Evolutionary conservation across 2,329 filamentous ascomycete genomes (phyloP), one percentile per base, ranked within the genome.

Genomic region (Parascedosporium putredinis): DNA sequence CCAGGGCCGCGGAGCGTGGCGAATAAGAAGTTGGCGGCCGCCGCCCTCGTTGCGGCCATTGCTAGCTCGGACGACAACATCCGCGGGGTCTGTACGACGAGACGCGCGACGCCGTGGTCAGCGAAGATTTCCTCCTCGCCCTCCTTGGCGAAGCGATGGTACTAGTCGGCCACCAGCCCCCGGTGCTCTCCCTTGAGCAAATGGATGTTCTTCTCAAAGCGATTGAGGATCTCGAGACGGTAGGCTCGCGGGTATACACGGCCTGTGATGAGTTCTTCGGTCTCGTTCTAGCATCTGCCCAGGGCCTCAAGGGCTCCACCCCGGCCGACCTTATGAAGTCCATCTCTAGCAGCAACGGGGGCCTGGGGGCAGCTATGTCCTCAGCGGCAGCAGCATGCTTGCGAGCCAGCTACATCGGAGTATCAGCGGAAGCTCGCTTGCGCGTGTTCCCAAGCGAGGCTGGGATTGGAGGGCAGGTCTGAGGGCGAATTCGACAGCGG

Each of bases 51-150:
- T 40, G 84, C 88, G n/a, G 84, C 95, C 52, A 86, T 96, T 57
- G 79, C 83, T 49, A 93, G 86, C 61, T 84, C 91, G 2, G 85
- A 87, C 51, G 89, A 95, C 64, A 91, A 88, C 61, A 95, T 97
- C 58, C 86, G 87, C 51, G 91, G 91, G 91, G 91, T 1, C 72
- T 96, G 2, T 95, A 89, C 62, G 90, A 97, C 60, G 81, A 83
- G 22, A 77, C 79, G 16, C 79, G 86, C 10, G 86, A 90, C 59
- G 83, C 87, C 1, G 88, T 95, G 5, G 85, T 96, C 16, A 87
- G 87, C 57, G 86, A 94, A 54, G 91, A 97, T 58, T 90, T 90
- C 48, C 67, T 97, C 20, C 73, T 96, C 7, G 81, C 85, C 3
- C 72, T 97, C 12, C 75, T 97, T 1, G 90, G 88, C 47, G 91